A percentile compares a stretch with the other conserved stretches of the same genome.
Conservation (phyloP, 2,329 filamentous ascomycete genomes). For the Scedosporium boydii region DNA sequence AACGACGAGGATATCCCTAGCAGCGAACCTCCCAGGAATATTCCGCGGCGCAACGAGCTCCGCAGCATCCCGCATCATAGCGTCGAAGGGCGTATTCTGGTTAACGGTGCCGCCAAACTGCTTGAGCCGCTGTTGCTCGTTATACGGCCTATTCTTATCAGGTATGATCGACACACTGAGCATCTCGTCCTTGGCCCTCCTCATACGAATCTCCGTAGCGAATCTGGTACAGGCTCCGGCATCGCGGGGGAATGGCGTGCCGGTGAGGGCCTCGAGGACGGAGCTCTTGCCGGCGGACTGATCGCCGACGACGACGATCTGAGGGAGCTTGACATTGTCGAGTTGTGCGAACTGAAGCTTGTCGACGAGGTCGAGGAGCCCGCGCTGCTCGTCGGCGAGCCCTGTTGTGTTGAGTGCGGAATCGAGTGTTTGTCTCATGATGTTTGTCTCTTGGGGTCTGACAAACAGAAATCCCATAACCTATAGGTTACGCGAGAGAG, state of each 20-base stretch:
- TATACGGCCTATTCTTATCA: conserved; percentile 34
- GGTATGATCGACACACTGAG: conserved; percentile 46
- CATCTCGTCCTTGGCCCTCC: conserved; percentile 32
- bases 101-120: conserved; percentile 38
- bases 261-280: conserved; percentile 53
- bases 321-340: conserved; percentile 44
- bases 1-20: conserved; percentile 44
- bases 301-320: conserved; percentile 56
- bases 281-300: conserved; percentile 57
- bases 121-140: conserved; percentile 36
- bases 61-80: conserved; percentile 40
- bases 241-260: conserved; percentile 50
- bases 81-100: conserved; percentile 34
- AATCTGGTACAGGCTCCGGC: conserved; percentile 54
- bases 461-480: conserved; percentile 5
- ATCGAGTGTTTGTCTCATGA: conserved; percentile 25
- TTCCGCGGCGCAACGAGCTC: conserved; percentile 41
- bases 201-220: conserved; percentile 49
- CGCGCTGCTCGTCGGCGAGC: conserved; percentile 43
- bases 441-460: background rate
- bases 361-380: conserved; percentile 47
- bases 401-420: conserved; percentile 38
- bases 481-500: background rate
- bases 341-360: conserved; percentile 43
- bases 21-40: conserved; percentile 39